These are phyloP conservation scores for Stenocarpella maydis DNA, from an alignment of 2,329 filamentous ascomycete genomes.

Conservation along the genomic window DNA sequence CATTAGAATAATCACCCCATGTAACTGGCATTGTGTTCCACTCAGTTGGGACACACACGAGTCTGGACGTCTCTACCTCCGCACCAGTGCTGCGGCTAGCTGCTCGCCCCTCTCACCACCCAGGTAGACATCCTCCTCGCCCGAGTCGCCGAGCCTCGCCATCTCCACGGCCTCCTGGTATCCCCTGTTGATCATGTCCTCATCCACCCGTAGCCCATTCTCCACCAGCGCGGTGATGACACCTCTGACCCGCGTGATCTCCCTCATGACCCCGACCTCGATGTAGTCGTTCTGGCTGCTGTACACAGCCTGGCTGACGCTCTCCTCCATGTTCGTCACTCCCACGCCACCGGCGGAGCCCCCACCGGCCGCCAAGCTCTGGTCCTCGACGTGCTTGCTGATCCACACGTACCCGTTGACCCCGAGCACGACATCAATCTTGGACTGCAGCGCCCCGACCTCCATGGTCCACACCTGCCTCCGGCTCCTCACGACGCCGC, in stretches of 20 bases:
- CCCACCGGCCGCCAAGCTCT: slow-evolving; percentile 54
- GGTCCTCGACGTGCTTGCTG: slow-evolving; percentile 78
- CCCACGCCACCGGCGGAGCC: slow-evolving; percentile 63
- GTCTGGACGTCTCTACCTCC: slow-evolving; percentile 29
- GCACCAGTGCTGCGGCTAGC: slow-evolving; percentile 54
- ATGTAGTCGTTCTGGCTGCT: slow-evolving; percentile 95
- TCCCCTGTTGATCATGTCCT: slow-evolving; percentile 83
- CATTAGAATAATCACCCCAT: neutral
- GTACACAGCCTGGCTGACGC: slow-evolving; percentile 85
- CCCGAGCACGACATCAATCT: slow-evolving; percentile 86
- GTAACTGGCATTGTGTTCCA: neutral
- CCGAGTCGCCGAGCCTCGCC: slow-evolving; percentile 65
- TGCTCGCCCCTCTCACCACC: slow-evolving; percentile 64
- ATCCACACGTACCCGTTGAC: slow-evolving; percentile 99
- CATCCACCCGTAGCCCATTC: slow-evolving; percentile 84
- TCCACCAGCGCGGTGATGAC: slow-evolving; percentile 86
- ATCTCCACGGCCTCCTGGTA: slow-evolving; percentile 85
- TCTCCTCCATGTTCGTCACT: slow-evolving; percentile 90
- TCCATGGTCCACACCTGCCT: slow-evolving; percentile 89
- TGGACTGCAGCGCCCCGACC: slow-evolving; percentile 56
- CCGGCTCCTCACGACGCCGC: slow-evolving; percentile 83
- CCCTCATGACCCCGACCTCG: slow-evolving; percentile 76
- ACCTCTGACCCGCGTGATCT: slow-evolving; percentile 85
- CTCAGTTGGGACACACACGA: neutral
- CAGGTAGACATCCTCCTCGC: slow-evolving; percentile 66